Evolutionary conservation across 352 stramenopile genomes (phyloP).

Genomic region (Phytophthora chlamydospora): DNA sequence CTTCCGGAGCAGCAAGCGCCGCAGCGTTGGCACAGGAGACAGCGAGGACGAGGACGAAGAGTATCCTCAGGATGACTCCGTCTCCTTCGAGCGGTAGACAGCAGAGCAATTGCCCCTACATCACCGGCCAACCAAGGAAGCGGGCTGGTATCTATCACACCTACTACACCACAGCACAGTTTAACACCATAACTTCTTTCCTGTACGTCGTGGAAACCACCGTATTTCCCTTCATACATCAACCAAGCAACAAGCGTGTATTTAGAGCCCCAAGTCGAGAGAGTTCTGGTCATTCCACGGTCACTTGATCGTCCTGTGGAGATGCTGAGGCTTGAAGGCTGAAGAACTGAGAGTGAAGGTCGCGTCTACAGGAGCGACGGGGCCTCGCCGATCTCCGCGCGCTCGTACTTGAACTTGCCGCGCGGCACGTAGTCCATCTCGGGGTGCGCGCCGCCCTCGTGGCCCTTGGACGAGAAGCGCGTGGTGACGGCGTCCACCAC

Average conservation of each 20-base stretch:
- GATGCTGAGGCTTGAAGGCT: background rate
- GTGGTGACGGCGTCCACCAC: conserved; percentile 66
- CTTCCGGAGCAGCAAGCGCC: conserved; percentile 33
- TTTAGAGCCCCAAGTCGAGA: conserved; percentile 22
- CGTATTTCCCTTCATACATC: conserved; percentile 3
- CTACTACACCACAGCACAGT: conserved; percentile 3
- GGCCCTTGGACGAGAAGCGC: conserved; percentile 42
- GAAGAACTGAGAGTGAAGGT: too few relatives aligned
- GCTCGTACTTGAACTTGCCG: conserved; percentile 65
- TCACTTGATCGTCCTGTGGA: background rate
- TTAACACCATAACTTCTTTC: conserved; percentile 12
- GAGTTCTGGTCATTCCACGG: conserved; percentile 2
- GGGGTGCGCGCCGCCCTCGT: conserved; percentile 37
- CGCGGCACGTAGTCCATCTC: conserved; percentile 40
- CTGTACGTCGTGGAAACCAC: conserved; percentile 5
- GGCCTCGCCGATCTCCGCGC: conserved; percentile 64
- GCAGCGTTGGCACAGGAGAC: conserved; percentile 34
- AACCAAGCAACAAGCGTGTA: conserved; percentile 35
- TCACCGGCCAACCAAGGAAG: conserved; percentile 22
- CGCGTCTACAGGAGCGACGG: conserved; percentile 42
- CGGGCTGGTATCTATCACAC: conserved; percentile 14
- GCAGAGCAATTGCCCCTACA: background rate
- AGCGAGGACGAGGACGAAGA: conserved; percentile 40
- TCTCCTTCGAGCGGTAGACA: conserved; percentile 27
- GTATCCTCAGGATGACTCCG: conserved; percentile 36